These are phyloP conservation scores for Cystoisospora suis DNA, from an alignment of 169 alveolate species.

Conservation along the genomic window DNA sequence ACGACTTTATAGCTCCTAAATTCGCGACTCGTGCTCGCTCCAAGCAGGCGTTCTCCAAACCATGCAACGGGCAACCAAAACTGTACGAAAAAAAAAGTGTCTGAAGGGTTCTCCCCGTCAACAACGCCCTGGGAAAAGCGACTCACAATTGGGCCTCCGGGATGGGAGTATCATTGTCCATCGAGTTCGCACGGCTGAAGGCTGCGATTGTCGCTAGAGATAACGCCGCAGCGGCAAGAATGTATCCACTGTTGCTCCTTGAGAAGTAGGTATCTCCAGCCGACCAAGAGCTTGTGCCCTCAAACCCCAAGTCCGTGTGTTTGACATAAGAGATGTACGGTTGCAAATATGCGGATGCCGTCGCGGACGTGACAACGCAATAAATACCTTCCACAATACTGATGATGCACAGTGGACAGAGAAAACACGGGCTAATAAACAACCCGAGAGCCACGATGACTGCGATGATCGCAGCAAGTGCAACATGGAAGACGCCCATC, in stretches of 20 bases:
- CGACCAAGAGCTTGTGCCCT: neutral
- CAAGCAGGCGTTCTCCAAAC: too few species aligned
- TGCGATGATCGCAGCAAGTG: constrained; percentile 14
- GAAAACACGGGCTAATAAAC: constrained; percentile 27
- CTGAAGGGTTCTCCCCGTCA: too few species aligned
- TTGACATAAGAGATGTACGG: constrained; percentile 1
- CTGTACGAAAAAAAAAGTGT: too few species aligned
- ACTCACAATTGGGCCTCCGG: constrained; percentile 48
- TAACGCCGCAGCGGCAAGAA: constrained; percentile 28
- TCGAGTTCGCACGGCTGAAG: constrained; percentile 19
- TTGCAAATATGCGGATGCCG: constrained; percentile 31
- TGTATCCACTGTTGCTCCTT: constrained; percentile 25
- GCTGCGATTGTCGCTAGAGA: neutral
- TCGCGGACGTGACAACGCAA: constrained; percentile 17
- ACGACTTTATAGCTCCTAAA: too few species aligned
- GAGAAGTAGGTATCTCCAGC: constrained; percentile 36
- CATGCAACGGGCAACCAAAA: too few species aligned
- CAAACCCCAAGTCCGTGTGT: neutral
- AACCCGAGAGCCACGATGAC: constrained; percentile 37
- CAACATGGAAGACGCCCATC: constrained; percentile 37
- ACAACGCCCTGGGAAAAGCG: too few species aligned
- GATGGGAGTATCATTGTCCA: constrained; percentile 44
- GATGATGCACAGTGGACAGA: constrained; percentile 53
- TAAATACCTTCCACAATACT: constrained; percentile 21
- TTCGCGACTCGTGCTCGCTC: too few species aligned